phyloP scores from a whole-genome alignment of 768 basidiomycete species.

The Naganishia vishniacii region DNA sequence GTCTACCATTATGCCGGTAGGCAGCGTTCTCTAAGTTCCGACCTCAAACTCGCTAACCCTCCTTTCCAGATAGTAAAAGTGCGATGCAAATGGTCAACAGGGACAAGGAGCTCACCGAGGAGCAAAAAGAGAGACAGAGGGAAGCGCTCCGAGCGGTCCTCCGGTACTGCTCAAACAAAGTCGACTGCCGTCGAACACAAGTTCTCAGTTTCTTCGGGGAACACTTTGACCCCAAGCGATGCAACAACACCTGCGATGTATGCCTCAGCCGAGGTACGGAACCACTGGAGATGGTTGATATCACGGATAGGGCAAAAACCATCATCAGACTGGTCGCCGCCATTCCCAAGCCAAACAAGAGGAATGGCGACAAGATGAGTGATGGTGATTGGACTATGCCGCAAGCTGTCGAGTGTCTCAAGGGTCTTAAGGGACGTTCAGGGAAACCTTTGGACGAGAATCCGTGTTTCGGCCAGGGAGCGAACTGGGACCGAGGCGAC shows the following conservation, averaged over 20 bases:
- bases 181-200: slow-evolving; percentile 79
- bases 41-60: slow-evolving; percentile 10
- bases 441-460: slow-evolving; percentile 51
- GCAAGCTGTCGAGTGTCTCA: slow-evolving; percentile 61
- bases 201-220: slow-evolving; percentile 87
- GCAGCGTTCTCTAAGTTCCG: neutral
- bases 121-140: slow-evolving; percentile 64
- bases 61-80: slow-evolving; percentile 54
- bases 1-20: slow-evolving; percentile 58
- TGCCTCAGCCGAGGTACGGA: slow-evolving; percentile 58
- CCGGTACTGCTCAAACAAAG: slow-evolving; percentile 71
- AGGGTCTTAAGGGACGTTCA: slow-evolving; percentile 58
- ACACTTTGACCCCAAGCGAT: slow-evolving; percentile 63
- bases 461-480: slow-evolving; percentile 54
- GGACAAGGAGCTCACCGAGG: slow-evolving; percentile 49
- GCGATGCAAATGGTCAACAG: slow-evolving; percentile 60
- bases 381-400: slow-evolving; percentile 58
- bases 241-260: slow-evolving; percentile 73
- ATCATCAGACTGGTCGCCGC: slow-evolving; percentile 59
- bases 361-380: neutral
- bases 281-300: slow-evolving; percentile 54
- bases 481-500: slow-evolving; percentile 56
- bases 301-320: slow-evolving; percentile 58
- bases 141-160: slow-evolving; percentile 64
- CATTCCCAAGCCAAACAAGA: slow-evolving; percentile 45